Evolutionary conservation across 768 basidiomycete genomes (phyloP).

Genomic region (Cyclocybe cylindracea): DNA sequence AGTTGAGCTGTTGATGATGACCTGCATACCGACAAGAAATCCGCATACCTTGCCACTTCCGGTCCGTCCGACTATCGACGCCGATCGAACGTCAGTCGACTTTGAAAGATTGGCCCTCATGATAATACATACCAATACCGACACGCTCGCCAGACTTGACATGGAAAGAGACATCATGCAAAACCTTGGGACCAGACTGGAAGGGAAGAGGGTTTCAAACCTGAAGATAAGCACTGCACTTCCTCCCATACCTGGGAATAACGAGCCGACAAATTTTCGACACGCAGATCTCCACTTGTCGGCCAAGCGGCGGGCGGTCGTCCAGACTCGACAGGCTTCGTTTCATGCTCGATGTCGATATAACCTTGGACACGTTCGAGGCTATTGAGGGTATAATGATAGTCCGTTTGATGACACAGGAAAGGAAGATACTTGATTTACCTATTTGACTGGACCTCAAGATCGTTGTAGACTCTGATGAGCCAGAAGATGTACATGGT

Average conservation of each 20-base stretch:
- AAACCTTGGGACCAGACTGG: slow-evolving; percentile 49
- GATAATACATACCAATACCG: slow-evolving; percentile 37
- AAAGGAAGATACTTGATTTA: slow-evolving; percentile 9
- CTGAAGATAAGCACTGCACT: not conserved
- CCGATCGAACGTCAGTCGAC: not conserved
- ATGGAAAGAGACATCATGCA: slow-evolving; percentile 55
- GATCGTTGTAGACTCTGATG: slow-evolving; percentile 41
- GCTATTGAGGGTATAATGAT: slow-evolving; percentile 2
- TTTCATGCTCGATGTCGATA: slow-evolving; percentile 60
- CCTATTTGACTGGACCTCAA: slow-evolving; percentile 47
- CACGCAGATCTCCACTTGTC: slow-evolving; percentile 52
- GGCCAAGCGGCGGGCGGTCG: slow-evolving; percentile 69
- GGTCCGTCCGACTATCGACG: slow-evolving; percentile 23
- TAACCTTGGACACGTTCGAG: slow-evolving; percentile 72
- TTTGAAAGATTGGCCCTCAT: not conserved
- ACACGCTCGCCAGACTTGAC: slow-evolving; percentile 58
- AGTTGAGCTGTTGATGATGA: not conserved
- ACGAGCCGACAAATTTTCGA: slow-evolving; percentile 54
- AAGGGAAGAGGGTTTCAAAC: not conserved
- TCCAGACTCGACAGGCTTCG: slow-evolving; percentile 34
- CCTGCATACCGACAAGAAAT: not conserved
- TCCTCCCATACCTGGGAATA: slow-evolving; percentile 40
- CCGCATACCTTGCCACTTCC: slow-evolving; percentile 27
- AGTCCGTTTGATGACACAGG: not conserved
- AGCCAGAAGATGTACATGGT: slow-evolving; percentile 53